These are phyloP conservation scores for Arabis alpina DNA, from an alignment of 345 rosid genomes.

Conservation along the genomic window DNA sequence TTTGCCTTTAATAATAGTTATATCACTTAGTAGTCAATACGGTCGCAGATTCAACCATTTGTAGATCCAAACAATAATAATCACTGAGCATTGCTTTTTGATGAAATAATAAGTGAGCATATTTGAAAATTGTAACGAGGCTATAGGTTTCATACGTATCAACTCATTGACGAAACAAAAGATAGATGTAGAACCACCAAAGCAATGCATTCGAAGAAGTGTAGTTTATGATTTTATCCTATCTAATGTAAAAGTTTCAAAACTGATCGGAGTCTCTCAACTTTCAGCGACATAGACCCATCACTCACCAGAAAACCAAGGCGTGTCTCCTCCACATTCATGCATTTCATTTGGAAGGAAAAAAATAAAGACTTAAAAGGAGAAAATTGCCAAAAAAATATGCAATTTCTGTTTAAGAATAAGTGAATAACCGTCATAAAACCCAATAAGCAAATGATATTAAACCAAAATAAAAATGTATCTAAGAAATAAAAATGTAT, in stretches of 20 bases:
- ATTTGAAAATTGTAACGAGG: too few species aligned
- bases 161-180: too few species aligned
- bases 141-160: too few species aligned
- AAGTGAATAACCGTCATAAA: background rate
- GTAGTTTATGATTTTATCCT: too few species aligned
- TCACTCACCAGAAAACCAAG: background rate
- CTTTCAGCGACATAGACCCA: background rate
- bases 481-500: too few species aligned
- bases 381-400: background rate
- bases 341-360: background rate
- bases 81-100: constrained; percentile 24
- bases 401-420: background rate
- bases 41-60: constrained; percentile 11
- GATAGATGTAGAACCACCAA: too few species aligned
- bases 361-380: background rate
- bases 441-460: too few species aligned
- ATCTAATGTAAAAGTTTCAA: too few species aligned
- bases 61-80: constrained; percentile 28
- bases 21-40: constrained; percentile 13
- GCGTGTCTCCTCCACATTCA: constrained; percentile 30
- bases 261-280: too few species aligned
- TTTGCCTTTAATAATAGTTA: background rate
- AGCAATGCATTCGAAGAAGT: too few species aligned
- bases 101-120: background rate
- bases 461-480: background rate